Percentiles rank a stretch among this genome's conserved stretches.
Evolutionary conservation across 2,329 filamentous ascomycete genomes (phyloP).

Genomic region (Xylariaceae sp.): DNA sequence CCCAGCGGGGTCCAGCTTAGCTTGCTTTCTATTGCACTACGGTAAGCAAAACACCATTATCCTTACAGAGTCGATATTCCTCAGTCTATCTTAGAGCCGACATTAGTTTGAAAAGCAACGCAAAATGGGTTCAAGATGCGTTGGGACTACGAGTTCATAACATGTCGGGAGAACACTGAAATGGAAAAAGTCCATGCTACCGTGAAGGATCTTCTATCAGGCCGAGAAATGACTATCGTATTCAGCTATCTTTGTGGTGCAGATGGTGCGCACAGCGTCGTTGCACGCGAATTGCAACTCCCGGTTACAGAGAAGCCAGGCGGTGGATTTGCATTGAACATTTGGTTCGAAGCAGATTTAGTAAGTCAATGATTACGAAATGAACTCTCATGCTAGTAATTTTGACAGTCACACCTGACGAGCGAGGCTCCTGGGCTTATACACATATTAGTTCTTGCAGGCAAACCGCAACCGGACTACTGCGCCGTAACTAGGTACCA

Average conservation of each 20-base stretch:
- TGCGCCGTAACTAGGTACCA: slow-evolving; percentile 13
- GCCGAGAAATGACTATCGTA: slow-evolving; percentile 5
- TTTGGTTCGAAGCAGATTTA: slow-evolving; percentile 15
- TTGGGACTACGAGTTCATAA: slow-evolving; percentile 15
- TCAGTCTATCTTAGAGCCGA: slow-evolving; percentile 15
- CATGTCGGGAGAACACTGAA: slow-evolving; percentile 2
- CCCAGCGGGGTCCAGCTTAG: slow-evolving; percentile 14
- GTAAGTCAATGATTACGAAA: background rate
- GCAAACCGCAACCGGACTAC: slow-evolving; percentile 13
- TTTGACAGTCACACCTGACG: slow-evolving; percentile 9
- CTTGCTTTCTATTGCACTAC: slow-evolving; percentile 12
- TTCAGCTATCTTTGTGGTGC: slow-evolving; percentile 15
- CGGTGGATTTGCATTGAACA: slow-evolving; percentile 11
- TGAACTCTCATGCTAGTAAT: background rate
- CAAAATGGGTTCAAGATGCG: slow-evolving; percentile 16
- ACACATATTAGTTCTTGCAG: slow-evolving; percentile 11
- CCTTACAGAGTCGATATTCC: slow-evolving; percentile 6
- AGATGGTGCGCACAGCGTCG: slow-evolving; percentile 13
- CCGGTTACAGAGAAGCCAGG: slow-evolving; percentile 9
- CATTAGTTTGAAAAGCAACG: slow-evolving; percentile 12
- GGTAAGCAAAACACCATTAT: background rate
- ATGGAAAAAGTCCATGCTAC: slow-evolving; percentile 11
- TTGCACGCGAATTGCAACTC: slow-evolving; percentile 13
- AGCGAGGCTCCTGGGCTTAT: slow-evolving; percentile 10
- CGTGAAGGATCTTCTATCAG: slow-evolving; percentile 11